A percentile compares a stretch with the other conserved stretches of the same genome.
phyloP scores from a whole-genome alignment of 768 basidiomycete genomes.

The Amanita polypyramis region DNA sequence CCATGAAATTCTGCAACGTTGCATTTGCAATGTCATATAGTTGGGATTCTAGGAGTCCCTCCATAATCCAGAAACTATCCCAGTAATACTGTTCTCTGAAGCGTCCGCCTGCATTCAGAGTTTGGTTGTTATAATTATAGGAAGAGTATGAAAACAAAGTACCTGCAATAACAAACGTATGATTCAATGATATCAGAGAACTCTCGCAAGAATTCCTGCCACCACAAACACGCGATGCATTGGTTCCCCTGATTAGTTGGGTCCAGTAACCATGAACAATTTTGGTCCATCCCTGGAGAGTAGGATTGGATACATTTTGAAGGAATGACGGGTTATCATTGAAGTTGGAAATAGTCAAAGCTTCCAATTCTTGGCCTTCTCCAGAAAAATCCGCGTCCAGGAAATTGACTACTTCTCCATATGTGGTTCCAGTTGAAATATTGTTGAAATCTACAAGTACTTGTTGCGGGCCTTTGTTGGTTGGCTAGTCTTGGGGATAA shows the following conservation, averaged over 20 bases:
- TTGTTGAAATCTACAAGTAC: slow-evolving; percentile 63
- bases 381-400: slow-evolving; percentile 69
- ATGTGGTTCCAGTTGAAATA: slow-evolving; percentile 41
- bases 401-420: slow-evolving; percentile 56
- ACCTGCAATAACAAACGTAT: slow-evolving; percentile 88
- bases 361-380: slow-evolving; percentile 77
- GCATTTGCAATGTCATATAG: slow-evolving; percentile 63
- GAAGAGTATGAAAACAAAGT: slow-evolving; percentile 17
- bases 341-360: slow-evolving; percentile 51
- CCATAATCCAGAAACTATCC: slow-evolving; percentile 76
- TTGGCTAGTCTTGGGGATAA: slow-evolving; percentile 41
- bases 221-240: slow-evolving; percentile 56
- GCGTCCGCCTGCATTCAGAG: slow-evolving; percentile 34
- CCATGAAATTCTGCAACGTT: slow-evolving; percentile 92
- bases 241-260: slow-evolving; percentile 67
- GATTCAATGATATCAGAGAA: slow-evolving; percentile 80
- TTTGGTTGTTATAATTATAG: not conserved
- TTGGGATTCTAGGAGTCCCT: slow-evolving; percentile 77
- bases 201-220: slow-evolving; percentile 58
- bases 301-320: slow-evolving; percentile 54
- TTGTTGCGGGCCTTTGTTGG: slow-evolving; percentile 47
- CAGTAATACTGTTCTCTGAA: slow-evolving; percentile 78
- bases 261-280: slow-evolving; percentile 86
- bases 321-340: slow-evolving; percentile 55
- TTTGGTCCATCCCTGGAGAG: slow-evolving; percentile 62